phyloP scores from a whole-genome alignment of 192 early-diverging fungal species.

The Rhizophagus sp. region DNA sequence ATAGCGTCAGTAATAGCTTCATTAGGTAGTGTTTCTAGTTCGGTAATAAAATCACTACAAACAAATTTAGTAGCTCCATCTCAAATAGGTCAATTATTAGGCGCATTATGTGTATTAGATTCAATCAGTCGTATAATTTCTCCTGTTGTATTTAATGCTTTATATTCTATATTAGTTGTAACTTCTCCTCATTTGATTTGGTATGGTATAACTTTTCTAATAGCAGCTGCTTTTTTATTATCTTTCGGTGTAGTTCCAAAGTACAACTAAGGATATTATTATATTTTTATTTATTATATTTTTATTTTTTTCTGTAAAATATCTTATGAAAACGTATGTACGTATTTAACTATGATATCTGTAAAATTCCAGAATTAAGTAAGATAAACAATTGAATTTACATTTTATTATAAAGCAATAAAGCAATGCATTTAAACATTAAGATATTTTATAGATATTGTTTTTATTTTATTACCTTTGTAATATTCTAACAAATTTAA shows the following conservation, averaged over 20 bases:
- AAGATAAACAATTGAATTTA: too few species aligned
- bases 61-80: constrained; percentile 46
- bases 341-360: too few species aligned
- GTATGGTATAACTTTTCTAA: constrained; percentile 39
- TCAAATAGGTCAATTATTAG: constrained; percentile 51
- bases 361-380: too few species aligned
- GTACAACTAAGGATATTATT: too few species aligned
- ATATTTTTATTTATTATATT: too few species aligned
- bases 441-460: background rate
- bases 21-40: constrained; percentile 35
- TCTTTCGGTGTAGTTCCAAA: constrained; percentile 30
- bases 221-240: constrained; percentile 32
- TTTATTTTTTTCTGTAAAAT: background rate
- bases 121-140: constrained; percentile 44
- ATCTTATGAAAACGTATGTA: background rate
- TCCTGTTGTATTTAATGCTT: constrained; percentile 44
- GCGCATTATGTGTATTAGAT: constrained; percentile 49
- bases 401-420: too few species aligned
- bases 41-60: constrained; percentile 45
- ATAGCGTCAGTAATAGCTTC: constrained; percentile 34
- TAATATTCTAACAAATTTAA: too few species aligned
- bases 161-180: constrained; percentile 43
- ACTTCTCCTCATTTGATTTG: constrained; percentile 43
- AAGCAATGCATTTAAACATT: background rate
- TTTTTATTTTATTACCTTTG: background rate